phyloP scores from a whole-genome alignment of 2,329 filamentous ascomycete species.

The Botrytis pseudocinerea region DNA sequence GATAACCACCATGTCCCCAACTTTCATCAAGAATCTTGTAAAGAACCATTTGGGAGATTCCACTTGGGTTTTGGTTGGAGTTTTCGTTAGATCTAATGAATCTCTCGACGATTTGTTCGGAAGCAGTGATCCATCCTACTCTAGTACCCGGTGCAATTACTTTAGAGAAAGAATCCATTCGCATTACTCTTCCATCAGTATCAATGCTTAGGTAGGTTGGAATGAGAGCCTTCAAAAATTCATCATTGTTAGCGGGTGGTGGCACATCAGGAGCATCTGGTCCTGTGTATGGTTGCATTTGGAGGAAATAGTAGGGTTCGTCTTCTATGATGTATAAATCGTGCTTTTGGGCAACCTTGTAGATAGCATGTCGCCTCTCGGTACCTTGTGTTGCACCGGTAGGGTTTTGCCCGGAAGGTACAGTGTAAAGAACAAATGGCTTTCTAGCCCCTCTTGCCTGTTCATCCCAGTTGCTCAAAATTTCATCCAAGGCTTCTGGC shows the following conservation, averaged over 20 bases:
- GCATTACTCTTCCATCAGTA: slow-evolving; percentile 81
- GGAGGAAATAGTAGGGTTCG: slow-evolving; percentile 75
- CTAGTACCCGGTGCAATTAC: slow-evolving; percentile 81
- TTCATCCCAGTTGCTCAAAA: slow-evolving; percentile 66
- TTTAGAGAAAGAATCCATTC: slow-evolving; percentile 92
- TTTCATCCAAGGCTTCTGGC: slow-evolving; percentile 59
- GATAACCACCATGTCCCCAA: slow-evolving; percentile 89
- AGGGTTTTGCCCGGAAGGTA: slow-evolving; percentile 73
- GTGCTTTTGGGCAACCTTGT: slow-evolving; percentile 68
- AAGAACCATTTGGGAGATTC: slow-evolving; percentile 79
- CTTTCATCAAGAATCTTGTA: slow-evolving; percentile 90
- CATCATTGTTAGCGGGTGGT: slow-evolving; percentile 62
- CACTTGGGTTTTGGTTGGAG: slow-evolving; percentile 80
- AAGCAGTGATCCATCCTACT: slow-evolving; percentile 85
- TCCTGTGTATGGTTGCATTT: slow-evolving; percentile 57
- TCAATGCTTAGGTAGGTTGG: slow-evolving; percentile 80
- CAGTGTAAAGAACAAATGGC: slow-evolving; percentile 68
- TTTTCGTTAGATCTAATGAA: slow-evolving; percentile 71
- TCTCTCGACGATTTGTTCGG: slow-evolving; percentile 78
- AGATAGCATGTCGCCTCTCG: slow-evolving; percentile 60
- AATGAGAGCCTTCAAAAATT: slow-evolving; percentile 72
- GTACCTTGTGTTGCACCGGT: slow-evolving; percentile 68
- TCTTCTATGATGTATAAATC: slow-evolving; percentile 72
- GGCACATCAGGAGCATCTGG: slow-evolving; percentile 25
- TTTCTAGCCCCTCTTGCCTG: slow-evolving; percentile 57